These are phyloP conservation scores for Durusdinium trenchii DNA, from an alignment of 73 alveolate genomes.

Conservation along the genomic window DNA sequence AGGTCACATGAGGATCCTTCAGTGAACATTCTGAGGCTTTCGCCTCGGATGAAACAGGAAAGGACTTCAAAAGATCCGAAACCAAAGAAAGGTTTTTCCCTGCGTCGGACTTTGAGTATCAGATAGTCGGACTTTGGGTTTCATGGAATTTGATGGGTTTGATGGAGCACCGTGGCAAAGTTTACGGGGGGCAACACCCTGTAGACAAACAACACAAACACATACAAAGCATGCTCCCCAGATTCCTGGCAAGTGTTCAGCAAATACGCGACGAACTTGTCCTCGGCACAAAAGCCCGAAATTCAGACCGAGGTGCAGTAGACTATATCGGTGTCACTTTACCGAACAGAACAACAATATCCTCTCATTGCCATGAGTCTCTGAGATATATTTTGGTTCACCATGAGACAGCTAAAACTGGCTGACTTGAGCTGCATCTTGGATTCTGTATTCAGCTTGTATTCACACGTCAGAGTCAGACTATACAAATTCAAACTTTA, in stretches of 20 bases:
- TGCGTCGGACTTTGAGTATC: not conserved
- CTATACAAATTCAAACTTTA: no score
- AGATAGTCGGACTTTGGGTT: not conserved
- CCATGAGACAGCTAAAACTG: no score
- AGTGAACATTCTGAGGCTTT: not conserved
- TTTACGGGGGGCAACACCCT: no score
- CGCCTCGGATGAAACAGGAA: not conserved
- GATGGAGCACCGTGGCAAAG: no score
- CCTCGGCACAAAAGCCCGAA: not conserved
- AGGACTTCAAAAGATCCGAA: not conserved
- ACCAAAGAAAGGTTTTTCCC: not conserved
- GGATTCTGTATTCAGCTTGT: no score
- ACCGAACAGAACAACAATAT: not conserved
- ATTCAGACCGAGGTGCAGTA: not conserved
- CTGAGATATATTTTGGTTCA: no score
- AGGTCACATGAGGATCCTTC: not conserved
- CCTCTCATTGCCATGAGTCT: no score
- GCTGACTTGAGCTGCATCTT: no score
- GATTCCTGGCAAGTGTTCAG: slow-evolving; percentile 63
- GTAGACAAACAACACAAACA: no score
- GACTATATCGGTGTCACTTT: not conserved
- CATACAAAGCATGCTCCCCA: no score
- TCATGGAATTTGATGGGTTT: not conserved
- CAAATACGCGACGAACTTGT: slow-evolving; percentile 52
- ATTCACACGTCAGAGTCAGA: no score